Conservation (phyloP, 768 basidiomycete species). For the Podaxis sp. region DNA sequence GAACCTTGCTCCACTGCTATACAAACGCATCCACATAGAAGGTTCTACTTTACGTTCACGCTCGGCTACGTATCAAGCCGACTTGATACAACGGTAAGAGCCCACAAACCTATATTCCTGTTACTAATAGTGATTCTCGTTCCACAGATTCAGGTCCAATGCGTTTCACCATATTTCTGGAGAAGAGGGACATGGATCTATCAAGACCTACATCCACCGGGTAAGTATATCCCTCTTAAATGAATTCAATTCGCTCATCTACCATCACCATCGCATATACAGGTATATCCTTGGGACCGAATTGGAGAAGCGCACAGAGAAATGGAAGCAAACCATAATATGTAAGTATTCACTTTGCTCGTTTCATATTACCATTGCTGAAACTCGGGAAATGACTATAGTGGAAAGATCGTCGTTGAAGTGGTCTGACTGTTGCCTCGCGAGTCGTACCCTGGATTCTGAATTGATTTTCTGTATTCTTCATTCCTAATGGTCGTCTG, state of each 20-base stretch:
- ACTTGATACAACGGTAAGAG: conserved; percentile 59
- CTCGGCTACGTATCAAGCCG: conserved; percentile 71
- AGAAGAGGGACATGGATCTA: conserved; percentile 51
- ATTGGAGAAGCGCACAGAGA: conserved; percentile 80
- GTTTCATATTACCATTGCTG: conserved; percentile 7
- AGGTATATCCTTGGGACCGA: conserved; percentile 81
- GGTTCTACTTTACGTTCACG: conserved; percentile 86
- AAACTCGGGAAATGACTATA: conserved; percentile 20
- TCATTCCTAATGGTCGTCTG: not conserved
- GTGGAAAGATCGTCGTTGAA: conserved; percentile 49
- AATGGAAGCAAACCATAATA: conserved; percentile 72
- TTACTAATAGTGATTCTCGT: conserved; percentile 4
- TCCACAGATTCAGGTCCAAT: conserved; percentile 51
- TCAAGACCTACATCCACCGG: conserved; percentile 80
- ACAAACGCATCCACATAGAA: conserved; percentile 84
- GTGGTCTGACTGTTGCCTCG: conserved; percentile 26
- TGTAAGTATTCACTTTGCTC: conserved; percentile 17
- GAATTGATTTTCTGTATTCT: not conserved
- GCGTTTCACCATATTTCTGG: conserved; percentile 61
- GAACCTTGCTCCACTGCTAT: conserved; percentile 67
- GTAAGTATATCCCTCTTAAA: conserved; percentile 32
- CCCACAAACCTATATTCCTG: not conserved
- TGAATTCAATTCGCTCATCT: not conserved
- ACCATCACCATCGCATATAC: conserved; percentile 11
- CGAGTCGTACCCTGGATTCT: not conserved